phyloP scores from a whole-genome alignment of 2,329 filamentous ascomycete genomes.

The Fusarium goolgardi region DNA sequence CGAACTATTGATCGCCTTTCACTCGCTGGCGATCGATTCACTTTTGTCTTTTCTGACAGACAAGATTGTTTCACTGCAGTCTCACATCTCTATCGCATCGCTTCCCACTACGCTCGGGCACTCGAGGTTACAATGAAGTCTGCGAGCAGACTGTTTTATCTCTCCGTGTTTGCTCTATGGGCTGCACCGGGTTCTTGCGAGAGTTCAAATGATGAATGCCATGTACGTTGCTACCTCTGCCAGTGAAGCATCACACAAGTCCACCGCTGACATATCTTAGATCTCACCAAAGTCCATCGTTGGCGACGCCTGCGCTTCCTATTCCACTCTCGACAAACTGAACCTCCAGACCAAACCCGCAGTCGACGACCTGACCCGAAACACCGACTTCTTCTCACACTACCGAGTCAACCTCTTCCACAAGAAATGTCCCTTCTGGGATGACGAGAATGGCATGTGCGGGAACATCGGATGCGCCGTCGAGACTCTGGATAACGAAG shows the following conservation, averaged over 20 bases:
- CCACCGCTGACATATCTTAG: constrained; percentile 64
- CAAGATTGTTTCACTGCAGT: constrained; percentile 2
- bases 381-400: constrained; percentile 98
- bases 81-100: constrained; percentile 4
- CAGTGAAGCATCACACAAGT: not conserved
- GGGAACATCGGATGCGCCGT: constrained; percentile 97
- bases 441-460: constrained; percentile 91
- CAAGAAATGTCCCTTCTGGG: constrained; percentile 96
- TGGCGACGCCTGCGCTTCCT: constrained; percentile 93
- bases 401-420: constrained; percentile 96
- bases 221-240: constrained; percentile 57
- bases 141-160: constrained; percentile 65
- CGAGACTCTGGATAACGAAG: constrained; percentile 93
- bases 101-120: constrained; percentile 14
- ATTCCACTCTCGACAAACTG: constrained; percentile 85
- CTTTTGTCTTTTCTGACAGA: not conserved
- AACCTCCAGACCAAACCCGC: constrained; percentile 82
- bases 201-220: constrained; percentile 61
- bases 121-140: constrained; percentile 59
- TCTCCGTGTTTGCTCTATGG: constrained; percentile 68
- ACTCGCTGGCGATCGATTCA: constrained; percentile 25
- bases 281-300: constrained; percentile 91
- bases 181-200: constrained; percentile 60
- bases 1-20: constrained; percentile 17
- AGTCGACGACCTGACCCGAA: constrained; percentile 82